Conservation (phyloP, 108 stramenopile genomes). For the Cyclotella baltica region DNA sequence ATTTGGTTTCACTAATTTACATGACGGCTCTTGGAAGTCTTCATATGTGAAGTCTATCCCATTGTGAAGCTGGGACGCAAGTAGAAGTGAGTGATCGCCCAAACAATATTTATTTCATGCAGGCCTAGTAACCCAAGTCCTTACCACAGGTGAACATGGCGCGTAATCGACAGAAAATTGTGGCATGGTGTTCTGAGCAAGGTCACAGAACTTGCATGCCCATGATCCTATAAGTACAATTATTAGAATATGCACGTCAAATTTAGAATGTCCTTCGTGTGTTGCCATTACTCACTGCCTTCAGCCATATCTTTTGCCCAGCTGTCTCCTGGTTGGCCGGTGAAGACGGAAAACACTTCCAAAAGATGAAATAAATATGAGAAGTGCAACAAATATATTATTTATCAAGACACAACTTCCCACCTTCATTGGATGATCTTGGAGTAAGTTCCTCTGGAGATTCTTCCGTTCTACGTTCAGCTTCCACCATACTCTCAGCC, state of each 20-base stretch:
- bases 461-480: neutral
- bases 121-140: neutral
- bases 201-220: conserved; percentile 6
- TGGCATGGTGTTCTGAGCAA: neutral
- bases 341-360: conserved; percentile 1
- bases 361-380: neutral
- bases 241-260: neutral
- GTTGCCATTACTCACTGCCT: neutral
- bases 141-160: neutral
- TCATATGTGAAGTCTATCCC: conserved; percentile 13
- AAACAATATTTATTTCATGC: too few species aligned
- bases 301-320: neutral
- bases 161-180: neutral
- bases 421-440: neutral
- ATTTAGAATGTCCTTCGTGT: neutral
- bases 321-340: neutral
- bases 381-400: neutral
- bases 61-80: conserved; percentile 8
- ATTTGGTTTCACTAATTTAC: neutral
- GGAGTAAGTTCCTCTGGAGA: neutral
- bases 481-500: neutral
- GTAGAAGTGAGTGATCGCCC: neutral
- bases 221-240: neutral
- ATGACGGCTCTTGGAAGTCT: conserved; percentile 16
- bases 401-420: too few species aligned